phyloP scores from a whole-genome alignment of 1,139 yeast genomes.

The Debaryomyces psychrophilus region DNA sequence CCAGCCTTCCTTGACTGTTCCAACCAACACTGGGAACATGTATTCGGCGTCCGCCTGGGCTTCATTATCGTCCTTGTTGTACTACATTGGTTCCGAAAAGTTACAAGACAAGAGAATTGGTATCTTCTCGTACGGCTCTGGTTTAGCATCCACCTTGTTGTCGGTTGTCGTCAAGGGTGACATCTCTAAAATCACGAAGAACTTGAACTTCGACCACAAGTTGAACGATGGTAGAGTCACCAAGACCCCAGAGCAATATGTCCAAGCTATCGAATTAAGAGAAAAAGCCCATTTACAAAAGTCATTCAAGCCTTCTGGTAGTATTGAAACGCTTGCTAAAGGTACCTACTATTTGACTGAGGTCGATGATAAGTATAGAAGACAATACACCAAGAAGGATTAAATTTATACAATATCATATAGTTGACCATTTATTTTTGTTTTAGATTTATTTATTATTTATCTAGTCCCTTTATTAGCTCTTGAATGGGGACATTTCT shows the following conservation, averaged over 20 bases:
- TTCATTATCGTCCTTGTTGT: slow-evolving; percentile 79
- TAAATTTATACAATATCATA: slow-evolving; percentile 21
- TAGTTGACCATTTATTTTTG: background rate
- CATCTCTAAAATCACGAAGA: slow-evolving; percentile 64
- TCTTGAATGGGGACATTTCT: background rate
- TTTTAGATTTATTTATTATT: slow-evolving; percentile 7
- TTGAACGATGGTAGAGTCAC: slow-evolving; percentile 65
- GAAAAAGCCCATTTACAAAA: slow-evolving; percentile 88
- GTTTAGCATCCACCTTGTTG: slow-evolving; percentile 89
- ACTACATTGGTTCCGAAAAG: slow-evolving; percentile 70
- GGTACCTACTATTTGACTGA: slow-evolving; percentile 87
- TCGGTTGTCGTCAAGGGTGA: slow-evolving; percentile 84
- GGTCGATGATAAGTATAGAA: slow-evolving; percentile 87
- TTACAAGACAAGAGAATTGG: slow-evolving; percentile 87
- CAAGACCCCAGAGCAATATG: slow-evolving; percentile 78
- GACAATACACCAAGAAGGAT: slow-evolving; percentile 70
- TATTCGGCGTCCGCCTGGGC: slow-evolving; percentile 95
- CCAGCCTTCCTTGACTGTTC: slow-evolving; percentile 77
- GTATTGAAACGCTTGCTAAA: slow-evolving; percentile 64
- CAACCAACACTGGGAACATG: slow-evolving; percentile 98
- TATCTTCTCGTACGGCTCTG: slow-evolving; percentile 96
- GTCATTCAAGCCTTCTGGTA: slow-evolving; percentile 76
- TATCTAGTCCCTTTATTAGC: background rate
- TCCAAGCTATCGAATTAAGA: slow-evolving; percentile 79
- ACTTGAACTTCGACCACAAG: slow-evolving; percentile 69